Conservation (phyloP, 1,284 basidiomycete species). For the Rhodotorula sp. region DNA sequence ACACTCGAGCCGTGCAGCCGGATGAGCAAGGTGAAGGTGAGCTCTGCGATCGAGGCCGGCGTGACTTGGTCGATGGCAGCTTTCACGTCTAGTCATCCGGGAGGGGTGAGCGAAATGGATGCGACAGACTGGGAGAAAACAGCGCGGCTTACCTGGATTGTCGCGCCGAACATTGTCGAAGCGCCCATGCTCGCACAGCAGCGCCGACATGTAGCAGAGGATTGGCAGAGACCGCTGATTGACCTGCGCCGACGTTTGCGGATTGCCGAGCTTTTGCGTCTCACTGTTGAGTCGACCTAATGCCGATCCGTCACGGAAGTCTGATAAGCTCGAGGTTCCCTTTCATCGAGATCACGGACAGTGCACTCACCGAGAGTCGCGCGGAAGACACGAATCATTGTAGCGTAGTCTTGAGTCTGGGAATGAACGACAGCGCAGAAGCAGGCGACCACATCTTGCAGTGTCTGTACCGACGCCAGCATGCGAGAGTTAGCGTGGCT, state of each 20-base stretch:
- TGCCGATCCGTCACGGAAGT: too few relatives aligned
- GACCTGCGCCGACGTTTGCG: constrained; percentile 4
- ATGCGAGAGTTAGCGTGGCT: not conserved
- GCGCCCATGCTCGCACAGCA: constrained; percentile 82
- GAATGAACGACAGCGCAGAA: constrained; percentile 79
- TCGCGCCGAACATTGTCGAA: constrained; percentile 68
- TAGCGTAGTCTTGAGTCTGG: constrained; percentile 78
- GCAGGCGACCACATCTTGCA: constrained; percentile 88
- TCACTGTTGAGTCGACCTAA: constrained; percentile 22
- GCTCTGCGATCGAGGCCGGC: constrained; percentile 71
- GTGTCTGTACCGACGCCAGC: constrained; percentile 54
- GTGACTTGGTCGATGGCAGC: constrained; percentile 58
- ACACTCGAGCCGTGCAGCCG: constrained; percentile 64
- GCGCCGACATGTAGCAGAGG: constrained; percentile 74
- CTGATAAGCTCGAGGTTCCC: not conserved
- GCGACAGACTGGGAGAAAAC: too few relatives aligned
- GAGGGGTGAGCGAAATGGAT: not conserved
- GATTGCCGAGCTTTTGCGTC: constrained; percentile 18
- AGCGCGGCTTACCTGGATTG: constrained; percentile 4
- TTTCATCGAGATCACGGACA: too few relatives aligned
- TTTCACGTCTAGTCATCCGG: constrained; percentile 11
- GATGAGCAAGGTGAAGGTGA: constrained; percentile 72
- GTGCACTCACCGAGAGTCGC: constrained; percentile 15
- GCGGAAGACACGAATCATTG: constrained; percentile 70
- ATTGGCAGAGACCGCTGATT: constrained; percentile 49